Percentiles rank a stretch among this genome's conserved stretches.
These are phyloP conservation scores for Monosporascus sp. DNA, from an alignment of 2,329 filamentous ascomycete species.

Conservation along the genomic window DNA sequence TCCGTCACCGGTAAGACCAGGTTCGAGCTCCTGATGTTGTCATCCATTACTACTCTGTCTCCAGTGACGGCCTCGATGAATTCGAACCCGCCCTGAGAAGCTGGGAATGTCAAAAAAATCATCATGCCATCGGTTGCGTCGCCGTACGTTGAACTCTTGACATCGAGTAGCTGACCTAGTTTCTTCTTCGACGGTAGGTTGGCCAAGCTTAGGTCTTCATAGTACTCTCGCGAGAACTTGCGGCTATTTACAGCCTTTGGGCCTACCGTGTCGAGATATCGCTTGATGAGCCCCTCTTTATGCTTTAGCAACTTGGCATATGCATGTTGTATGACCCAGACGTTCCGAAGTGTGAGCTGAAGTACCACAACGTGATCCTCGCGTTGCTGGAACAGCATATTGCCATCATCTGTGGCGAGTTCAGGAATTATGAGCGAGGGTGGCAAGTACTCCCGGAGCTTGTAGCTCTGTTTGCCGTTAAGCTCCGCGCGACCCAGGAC, in stretches of 20 bases:
- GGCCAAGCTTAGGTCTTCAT: conserved; percentile 8
- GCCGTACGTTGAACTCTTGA: conserved; percentile 7
- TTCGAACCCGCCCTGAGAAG: background rate
- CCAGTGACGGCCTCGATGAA: conserved; percentile 10
- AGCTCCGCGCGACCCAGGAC: conserved; percentile 1
- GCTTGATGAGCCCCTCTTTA: conserved; percentile 11
- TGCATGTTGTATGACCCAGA: conserved; percentile 14
- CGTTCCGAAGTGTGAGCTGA: conserved; percentile 11
- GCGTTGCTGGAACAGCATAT: background rate
- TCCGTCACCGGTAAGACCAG: conserved; percentile 8
- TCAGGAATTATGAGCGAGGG: background rate
- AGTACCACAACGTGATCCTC: conserved; percentile 3
- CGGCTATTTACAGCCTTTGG: background rate
- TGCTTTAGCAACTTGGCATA: conserved; percentile 7
- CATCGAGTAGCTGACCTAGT: conserved; percentile 12
- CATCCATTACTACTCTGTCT: background rate
- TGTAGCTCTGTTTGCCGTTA: conserved; percentile 7
- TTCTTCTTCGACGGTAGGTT: conserved; percentile 12
- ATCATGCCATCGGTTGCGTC: conserved; percentile 6
- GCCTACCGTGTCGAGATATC: conserved; percentile 3
- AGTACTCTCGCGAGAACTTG: conserved; percentile 12
- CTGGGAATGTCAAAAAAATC: conserved; percentile 4
- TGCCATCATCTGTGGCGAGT: conserved; percentile 3
- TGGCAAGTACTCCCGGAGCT: conserved; percentile 8
- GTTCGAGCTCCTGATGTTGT: background rate